Evolutionary conservation across 441 rosid genomes (phyloP).

Genomic region (Metrosideros polymorpha): DNA sequence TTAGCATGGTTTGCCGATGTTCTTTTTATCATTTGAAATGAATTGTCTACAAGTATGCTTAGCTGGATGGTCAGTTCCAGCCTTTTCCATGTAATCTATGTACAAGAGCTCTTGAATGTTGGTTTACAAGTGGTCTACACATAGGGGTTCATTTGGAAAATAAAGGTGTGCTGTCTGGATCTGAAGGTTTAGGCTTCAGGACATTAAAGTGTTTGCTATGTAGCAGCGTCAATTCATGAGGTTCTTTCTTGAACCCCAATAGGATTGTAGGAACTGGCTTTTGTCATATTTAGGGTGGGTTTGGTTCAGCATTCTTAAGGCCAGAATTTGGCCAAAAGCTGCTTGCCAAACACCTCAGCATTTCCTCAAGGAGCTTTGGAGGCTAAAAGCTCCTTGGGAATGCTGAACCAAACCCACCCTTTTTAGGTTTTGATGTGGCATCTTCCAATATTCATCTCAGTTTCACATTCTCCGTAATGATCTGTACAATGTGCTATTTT

Average conservation of each 20-base stretch:
- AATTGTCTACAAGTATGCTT: neutral
- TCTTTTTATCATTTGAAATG: neutral
- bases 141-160: neutral
- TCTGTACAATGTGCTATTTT: neutral
- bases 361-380: too few species aligned
- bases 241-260: neutral
- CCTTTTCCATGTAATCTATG: neutral
- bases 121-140: neutral
- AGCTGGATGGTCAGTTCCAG: neutral
- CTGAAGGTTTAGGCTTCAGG: neutral
- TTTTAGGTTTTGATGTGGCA: neutral
- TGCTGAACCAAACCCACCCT: too few species aligned
- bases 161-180: neutral
- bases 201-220: neutral
- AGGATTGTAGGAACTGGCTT: neutral
- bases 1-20: neutral
- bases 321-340: too few species aligned
- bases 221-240: neutral
- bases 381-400: too few species aligned
- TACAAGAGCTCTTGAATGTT: neutral
- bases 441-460: neutral
- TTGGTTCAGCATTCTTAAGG: too few species aligned
- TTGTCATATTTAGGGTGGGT: neutral
- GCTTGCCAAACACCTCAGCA: too few species aligned
- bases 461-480: neutral